Conservation (phyloP, 305 asterid species). For the Fraxinus velutina region DNA sequence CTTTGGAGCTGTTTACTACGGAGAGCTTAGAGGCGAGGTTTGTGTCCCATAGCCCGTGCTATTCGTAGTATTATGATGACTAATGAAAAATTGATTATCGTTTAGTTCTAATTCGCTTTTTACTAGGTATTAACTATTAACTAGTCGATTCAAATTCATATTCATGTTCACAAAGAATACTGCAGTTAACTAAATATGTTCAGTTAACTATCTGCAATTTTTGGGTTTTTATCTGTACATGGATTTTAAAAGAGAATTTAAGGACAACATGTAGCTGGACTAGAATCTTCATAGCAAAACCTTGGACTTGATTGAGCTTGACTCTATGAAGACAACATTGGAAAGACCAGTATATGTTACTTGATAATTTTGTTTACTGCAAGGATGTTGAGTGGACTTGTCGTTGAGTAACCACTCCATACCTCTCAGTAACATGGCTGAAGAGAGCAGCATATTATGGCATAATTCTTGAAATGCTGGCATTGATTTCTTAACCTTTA, state of each 20-base stretch:
- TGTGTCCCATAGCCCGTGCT: conserved; percentile 10
- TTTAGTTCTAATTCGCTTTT: not conserved
- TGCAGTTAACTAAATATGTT: not conserved
- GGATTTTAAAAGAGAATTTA: not conserved
- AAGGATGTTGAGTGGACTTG: not conserved
- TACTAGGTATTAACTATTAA: not conserved
- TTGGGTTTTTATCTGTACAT: not conserved
- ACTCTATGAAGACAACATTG: not conserved
- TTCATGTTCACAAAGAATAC: not conserved
- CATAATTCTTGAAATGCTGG: not conserved
- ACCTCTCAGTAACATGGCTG: not conserved
- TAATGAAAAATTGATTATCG: not conserved
- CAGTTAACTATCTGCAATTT: not conserved
- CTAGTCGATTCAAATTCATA: not conserved
- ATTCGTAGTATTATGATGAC: not conserved
- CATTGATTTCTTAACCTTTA: not conserved
- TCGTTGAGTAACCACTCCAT: not conserved
- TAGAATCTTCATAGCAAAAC: not conserved
- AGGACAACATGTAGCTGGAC: not conserved
- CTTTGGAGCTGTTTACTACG: conserved; percentile 71
- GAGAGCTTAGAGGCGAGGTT: conserved; percentile 81
- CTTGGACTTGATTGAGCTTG: not conserved
- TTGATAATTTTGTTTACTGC: not conserved
- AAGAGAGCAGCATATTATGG: not conserved
- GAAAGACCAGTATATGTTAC: not conserved